Evolutionary conservation across 371 early-diverging fungal species (phyloP).

Genomic region (Rhizomucor miehei): DNA sequence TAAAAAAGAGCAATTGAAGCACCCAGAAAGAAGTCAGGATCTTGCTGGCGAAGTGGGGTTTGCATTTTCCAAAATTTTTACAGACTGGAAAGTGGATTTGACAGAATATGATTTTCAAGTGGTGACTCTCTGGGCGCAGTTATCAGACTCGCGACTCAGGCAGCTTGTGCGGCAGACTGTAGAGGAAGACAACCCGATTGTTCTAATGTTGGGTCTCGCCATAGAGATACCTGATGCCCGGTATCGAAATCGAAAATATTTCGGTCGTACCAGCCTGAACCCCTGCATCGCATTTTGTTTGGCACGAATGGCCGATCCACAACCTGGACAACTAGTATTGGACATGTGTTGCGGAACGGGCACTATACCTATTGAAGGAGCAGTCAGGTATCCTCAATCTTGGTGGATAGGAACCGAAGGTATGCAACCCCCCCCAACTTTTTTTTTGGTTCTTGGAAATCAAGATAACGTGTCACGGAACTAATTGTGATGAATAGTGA

Average conservation of each 20-base stretch:
- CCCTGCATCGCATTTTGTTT: constrained; percentile 45
- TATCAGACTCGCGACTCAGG: background rate
- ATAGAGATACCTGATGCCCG: constrained; percentile 23
- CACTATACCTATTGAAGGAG: constrained; percentile 27
- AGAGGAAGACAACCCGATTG: constrained; percentile 1
- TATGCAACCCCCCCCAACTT: constrained; percentile 6
- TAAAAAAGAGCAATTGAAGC: constrained; percentile 27
- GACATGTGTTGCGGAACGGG: constrained; percentile 50
- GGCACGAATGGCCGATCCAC: constrained; percentile 24
- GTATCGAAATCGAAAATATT: constrained; percentile 31
- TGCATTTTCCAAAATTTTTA: constrained; percentile 19
- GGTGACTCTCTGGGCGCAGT: constrained; percentile 21
- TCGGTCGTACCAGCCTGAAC: constrained; percentile 41
- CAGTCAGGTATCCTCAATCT: constrained; percentile 23
- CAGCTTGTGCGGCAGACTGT: background rate
- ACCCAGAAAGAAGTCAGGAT: constrained; percentile 20
- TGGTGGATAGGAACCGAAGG: constrained; percentile 49
- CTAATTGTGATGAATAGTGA: constrained; percentile 15
- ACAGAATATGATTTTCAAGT: constrained; percentile 31
- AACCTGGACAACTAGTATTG: constrained; percentile 35
- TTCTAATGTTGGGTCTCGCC: constrained; percentile 24
- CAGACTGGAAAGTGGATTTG: constrained; percentile 39
- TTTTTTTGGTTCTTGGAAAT: background rate
- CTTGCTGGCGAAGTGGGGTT: constrained; percentile 33
- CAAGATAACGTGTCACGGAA: background rate